Evolutionary conservation across 2,329 filamentous ascomycete species (phyloP).

Genomic region (Salinomyces thailandicus): DNA sequence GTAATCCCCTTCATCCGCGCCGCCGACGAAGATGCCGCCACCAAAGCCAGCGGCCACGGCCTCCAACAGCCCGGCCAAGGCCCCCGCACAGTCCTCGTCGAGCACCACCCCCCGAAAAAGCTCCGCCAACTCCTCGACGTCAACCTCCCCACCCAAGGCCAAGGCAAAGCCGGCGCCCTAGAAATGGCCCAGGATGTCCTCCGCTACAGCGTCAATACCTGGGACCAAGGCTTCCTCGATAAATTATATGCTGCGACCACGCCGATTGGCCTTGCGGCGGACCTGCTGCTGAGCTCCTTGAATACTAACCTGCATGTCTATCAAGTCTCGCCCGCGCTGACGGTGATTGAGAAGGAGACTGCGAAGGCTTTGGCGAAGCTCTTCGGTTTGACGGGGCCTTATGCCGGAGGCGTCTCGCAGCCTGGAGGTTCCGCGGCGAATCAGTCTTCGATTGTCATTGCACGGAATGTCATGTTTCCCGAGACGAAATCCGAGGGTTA

Average conservation of each 20-base stretch:
- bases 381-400: slow-evolving; percentile 63
- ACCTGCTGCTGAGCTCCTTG: slow-evolving; percentile 70
- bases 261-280: slow-evolving; percentile 72
- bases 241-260: slow-evolving; percentile 91
- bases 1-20: slow-evolving; percentile 60
- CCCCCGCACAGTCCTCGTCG: slow-evolving; percentile 25
- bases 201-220: slow-evolving; percentile 90
- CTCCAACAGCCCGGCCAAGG: slow-evolving; percentile 48
- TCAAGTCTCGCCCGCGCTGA: slow-evolving; percentile 81
- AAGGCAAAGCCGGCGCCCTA: slow-evolving; percentile 35
- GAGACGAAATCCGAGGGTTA: slow-evolving; percentile 66
- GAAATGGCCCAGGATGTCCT: slow-evolving; percentile 56
- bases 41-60: slow-evolving; percentile 47
- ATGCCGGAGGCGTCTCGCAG: slow-evolving; percentile 60
- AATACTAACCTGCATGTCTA: slow-evolving; percentile 97
- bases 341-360: slow-evolving; percentile 77
- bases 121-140: slow-evolving; percentile 32
- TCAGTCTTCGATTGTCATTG: slow-evolving; percentile 72
- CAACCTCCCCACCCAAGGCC: slow-evolving; percentile 26
- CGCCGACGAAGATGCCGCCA: slow-evolving; percentile 54
- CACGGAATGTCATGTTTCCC: slow-evolving; percentile 76
- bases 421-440: slow-evolving; percentile 82
- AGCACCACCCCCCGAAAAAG: slow-evolving; percentile 35
- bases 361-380: slow-evolving; percentile 60
- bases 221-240: slow-evolving; percentile 92